Evolutionary conservation across 2,329 filamentous ascomycete genomes (phyloP).

Genomic region (Lojkania enalia): DNA sequence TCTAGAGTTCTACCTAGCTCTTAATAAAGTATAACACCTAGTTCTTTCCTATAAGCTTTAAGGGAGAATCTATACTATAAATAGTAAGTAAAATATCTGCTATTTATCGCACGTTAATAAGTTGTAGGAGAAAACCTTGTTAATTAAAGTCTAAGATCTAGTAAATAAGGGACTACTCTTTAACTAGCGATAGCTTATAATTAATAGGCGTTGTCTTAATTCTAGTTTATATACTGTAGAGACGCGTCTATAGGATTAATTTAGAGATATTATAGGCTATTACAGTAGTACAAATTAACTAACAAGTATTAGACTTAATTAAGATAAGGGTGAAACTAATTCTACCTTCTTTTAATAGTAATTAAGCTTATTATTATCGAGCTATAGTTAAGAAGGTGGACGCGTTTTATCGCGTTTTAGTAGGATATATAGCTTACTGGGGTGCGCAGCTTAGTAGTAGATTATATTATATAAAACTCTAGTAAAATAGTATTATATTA

Average conservation of each 20-base stretch:
- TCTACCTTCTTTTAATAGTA: neutral
- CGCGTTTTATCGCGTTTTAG: neutral
- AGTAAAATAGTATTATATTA: no score
- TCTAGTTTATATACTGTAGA: conserved; percentile 1
- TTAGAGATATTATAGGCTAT: conserved; percentile 2
- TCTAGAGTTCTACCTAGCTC: conserved; percentile 20
- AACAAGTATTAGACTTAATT: neutral
- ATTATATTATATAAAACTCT: no score
- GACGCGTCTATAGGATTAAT: neutral
- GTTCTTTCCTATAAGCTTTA: conserved; percentile 13
- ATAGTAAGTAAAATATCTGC: conserved; percentile 21
- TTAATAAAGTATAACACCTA: conserved; percentile 18
- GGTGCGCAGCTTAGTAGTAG: neutral
- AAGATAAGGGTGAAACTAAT: neutral
- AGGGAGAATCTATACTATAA: no score
- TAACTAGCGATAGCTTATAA: conserved; percentile 12
- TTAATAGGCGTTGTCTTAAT: conserved; percentile 2
- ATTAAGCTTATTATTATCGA: no score
- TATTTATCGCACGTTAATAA: conserved; percentile 21
- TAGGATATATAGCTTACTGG: neutral
- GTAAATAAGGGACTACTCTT: conserved; percentile 20
- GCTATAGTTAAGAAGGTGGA: no score
- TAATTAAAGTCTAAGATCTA: conserved; percentile 21
- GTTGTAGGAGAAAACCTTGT: conserved; percentile 13
- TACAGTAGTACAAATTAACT: conserved; percentile 1